Evolutionary conservation across 805 yeast genomes (phyloP).

Genomic region (Kazachstania psychrophila): DNA sequence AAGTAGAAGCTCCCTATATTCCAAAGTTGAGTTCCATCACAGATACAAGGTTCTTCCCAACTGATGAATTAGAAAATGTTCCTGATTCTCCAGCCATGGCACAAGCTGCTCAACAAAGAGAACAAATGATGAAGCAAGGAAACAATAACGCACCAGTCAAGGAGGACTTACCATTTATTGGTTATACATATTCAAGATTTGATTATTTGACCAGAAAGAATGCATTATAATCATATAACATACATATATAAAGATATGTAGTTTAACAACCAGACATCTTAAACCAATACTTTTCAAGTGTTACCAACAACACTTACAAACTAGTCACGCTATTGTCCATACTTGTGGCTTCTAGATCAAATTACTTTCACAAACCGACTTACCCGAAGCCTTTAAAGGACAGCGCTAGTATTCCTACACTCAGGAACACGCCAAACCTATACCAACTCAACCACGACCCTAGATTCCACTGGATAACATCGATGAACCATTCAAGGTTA

Average conservation of each 20-base stretch:
- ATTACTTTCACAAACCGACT: no score
- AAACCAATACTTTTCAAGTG: no score
- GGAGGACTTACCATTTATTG: conserved; percentile 93
- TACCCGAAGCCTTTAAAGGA: no score
- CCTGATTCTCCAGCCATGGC: conserved; percentile 79
- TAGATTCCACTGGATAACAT: no score
- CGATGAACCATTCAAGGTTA: no score
- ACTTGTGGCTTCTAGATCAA: no score
- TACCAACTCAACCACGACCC: no score
- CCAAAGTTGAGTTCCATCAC: conserved; percentile 87
- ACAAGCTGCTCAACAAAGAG: conserved; percentile 59
- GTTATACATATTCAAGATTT: conserved; percentile 91
- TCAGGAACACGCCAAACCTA: no score
- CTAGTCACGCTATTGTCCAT: no score
- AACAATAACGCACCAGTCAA: conserved; percentile 33
- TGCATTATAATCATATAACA: conserved; percentile 33
- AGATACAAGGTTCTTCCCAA: conserved; percentile 96
- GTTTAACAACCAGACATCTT: background rate
- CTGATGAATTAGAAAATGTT: conserved; percentile 89
- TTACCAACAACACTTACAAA: no score
- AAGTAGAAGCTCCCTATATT: conserved; percentile 86
- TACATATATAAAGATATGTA: no score
- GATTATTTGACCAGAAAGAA: conserved; percentile 81
- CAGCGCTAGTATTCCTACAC: no score
- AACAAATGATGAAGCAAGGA: conserved; percentile 37